Evolutionary conservation across 176 grass and related monocot genomes (phyloP).

Genomic region (Eremochloa ophiuroides): DNA sequence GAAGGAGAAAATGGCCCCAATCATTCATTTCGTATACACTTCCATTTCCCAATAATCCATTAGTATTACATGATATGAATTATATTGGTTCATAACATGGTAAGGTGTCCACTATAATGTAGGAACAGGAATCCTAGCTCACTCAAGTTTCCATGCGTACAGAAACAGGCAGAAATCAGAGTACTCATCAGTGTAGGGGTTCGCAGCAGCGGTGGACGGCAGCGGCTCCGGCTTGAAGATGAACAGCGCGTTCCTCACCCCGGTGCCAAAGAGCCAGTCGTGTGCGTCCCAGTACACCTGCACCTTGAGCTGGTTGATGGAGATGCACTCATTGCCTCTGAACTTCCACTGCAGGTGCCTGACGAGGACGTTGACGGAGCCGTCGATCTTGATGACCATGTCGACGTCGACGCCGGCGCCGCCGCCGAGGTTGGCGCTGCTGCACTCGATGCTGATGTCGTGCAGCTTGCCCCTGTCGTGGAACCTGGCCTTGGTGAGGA

Average conservation of each 20-base stretch:
- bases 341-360: conserved; percentile 95
- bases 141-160: conserved; percentile 92
- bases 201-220: neutral
- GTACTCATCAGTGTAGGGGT: neutral
- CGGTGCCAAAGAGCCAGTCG: conserved; percentile 79
- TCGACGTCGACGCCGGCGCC: conserved; percentile 45
- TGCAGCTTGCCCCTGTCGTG: conserved; percentile 63
- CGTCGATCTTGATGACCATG: conserved; percentile 87
- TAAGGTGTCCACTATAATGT: conserved; percentile 11
- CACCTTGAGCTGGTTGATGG: conserved; percentile 62
- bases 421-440: conserved; percentile 39
- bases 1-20: conserved; percentile 4
- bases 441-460: conserved; percentile 84
- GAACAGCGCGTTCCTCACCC: conserved; percentile 77
- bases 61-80: conserved; percentile 32
- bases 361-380: conserved; percentile 43
- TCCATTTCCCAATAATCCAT: conserved; percentile 16
- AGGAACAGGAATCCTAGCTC: conserved; percentile 21
- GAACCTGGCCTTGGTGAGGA: conserved; percentile 64
- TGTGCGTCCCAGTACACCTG: conserved; percentile 93
- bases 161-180: conserved; percentile 81
- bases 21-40: neutral
- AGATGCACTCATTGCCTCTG: conserved; percentile 80
- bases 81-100: conserved; percentile 30
- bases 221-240: conserved; percentile 74